phyloP scores from a whole-genome alignment of 495 filamentous ascomycete genomes.

The Hypoxylon trugodes region DNA sequence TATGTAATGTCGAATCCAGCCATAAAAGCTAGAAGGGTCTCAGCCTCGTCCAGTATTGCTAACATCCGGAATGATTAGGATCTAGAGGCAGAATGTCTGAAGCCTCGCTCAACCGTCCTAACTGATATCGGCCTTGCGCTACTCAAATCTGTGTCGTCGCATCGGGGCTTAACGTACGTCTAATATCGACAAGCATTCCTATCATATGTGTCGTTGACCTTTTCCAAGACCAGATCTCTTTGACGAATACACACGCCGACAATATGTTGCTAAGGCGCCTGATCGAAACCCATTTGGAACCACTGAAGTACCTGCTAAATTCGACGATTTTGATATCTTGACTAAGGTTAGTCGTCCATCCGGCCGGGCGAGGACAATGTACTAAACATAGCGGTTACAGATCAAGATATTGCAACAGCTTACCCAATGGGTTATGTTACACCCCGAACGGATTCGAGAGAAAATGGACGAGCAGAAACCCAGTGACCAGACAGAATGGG shows the following conservation, averaged over 20 bases:
- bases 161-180: constrained; percentile 87
- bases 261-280: constrained; percentile 86
- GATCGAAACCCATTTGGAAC: constrained; percentile 85
- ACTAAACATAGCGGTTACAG: constrained; percentile 43
- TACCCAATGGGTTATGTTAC: constrained; percentile 88
- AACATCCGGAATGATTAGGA: constrained; percentile 64
- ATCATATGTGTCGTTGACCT: constrained; percentile 23
- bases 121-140: constrained; percentile 85
- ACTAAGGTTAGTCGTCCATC: constrained; percentile 64
- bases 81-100: constrained; percentile 86
- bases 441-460: constrained; percentile 84
- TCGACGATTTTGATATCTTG: constrained; percentile 83
- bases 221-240: constrained; percentile 78
- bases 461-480: constrained; percentile 85
- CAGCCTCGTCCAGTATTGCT: constrained; percentile 24
- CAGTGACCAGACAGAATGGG: constrained; percentile 83
- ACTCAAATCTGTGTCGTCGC: constrained; percentile 92
- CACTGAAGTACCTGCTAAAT: constrained; percentile 74
- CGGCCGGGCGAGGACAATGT: not conserved
- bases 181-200: not conserved
- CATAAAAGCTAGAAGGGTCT: not conserved
- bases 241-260: constrained; percentile 91
- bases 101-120: constrained; percentile 76
- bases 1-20: constrained; percentile 52
- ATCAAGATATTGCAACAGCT: constrained; percentile 90